Base-by-base conservation (phyloP, 768 basidiomycete genomes). In the Trametes coccinea region DNA sequence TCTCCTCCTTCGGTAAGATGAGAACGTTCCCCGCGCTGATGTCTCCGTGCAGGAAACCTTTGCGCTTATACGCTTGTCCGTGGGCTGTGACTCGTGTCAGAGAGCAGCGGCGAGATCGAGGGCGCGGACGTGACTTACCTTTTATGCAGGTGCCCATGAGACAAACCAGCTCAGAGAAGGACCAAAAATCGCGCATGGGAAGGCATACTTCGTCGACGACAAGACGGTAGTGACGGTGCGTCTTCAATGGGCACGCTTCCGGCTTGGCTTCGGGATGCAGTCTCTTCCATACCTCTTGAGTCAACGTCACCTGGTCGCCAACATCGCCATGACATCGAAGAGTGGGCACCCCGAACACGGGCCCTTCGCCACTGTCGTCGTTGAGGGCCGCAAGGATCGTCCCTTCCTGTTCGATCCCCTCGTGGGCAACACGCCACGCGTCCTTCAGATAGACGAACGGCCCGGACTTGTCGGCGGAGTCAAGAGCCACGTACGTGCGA, bases 221-320 rank as follows among this genome's bases (percentile, higher is more conserved):
- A 16, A 62, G 50, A 5, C 61, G 61, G 49, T 62, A 62, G 37
- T 62, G 61, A 11, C 37, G 50, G 30, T 62, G 61, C 3, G 22
- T 53, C 61, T 62, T 62, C 41, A 62, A 13, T 1, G 50, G 44
- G 22, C 60, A 52, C 2, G 17, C 33, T 6, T 43, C 10, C 5
- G 11, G 10, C 2, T 48, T 17, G 2, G 2, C 47, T 10, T 48
- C 29, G 17, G 17, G 17, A 31, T 47, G 5, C 8, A 29, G n/a
- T 40, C 22, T 10, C 0, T 4, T 11, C 55, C 55, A 62, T 0
- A 39, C 17, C 33, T 45, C 56, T 14, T 62, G 44, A 13, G 55
- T 37, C 2, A n/a, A 8, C n/a, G 61, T 57, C 33, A 9, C 27
- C 51, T 62, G 61, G n/a, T 17, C 61, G 7, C n/a, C 29, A 14